Conservation (phyloP, 805 yeast species). For the Spathaspora passalidarum region DNA sequence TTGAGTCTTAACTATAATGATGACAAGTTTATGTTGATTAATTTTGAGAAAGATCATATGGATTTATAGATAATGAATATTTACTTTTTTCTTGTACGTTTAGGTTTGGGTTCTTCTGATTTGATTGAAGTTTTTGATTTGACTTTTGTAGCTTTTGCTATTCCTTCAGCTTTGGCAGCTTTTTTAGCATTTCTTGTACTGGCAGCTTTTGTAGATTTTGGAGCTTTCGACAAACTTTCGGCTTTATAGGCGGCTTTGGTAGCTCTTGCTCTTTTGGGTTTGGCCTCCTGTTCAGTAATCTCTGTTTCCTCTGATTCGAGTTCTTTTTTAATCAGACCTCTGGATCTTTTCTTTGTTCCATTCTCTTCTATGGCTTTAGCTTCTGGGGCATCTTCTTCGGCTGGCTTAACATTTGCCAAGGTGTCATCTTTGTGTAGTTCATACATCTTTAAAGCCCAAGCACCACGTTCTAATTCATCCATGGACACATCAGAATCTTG, state of each 20-base stretch:
- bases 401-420: constrained; percentile 11
- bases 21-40: constrained; percentile 32
- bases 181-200: background rate
- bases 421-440: constrained; percentile 21
- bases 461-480: constrained; percentile 29
- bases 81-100: background rate
- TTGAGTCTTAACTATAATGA: constrained; percentile 29
- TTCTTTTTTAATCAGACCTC: too few relatives aligned
- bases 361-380: too few relatives aligned
- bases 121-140: background rate
- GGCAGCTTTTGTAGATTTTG: too few relatives aligned
- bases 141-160: background rate
- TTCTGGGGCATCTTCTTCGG: too few relatives aligned
- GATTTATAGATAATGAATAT: constrained; percentile 15
- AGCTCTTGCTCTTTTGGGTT: too few relatives aligned
- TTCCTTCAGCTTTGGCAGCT: constrained; percentile 1
- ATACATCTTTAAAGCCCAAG: constrained; percentile 35
- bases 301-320: constrained; percentile 2
- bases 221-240: background rate
- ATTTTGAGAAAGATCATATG: constrained; percentile 35
- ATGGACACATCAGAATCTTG: constrained; percentile 6
- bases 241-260: too few relatives aligned
- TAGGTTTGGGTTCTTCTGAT: background rate
- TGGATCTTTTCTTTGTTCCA: too few relatives aligned
- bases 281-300: background rate